Conservation (phyloP, 1,284 basidiomycete species). For the Lignosus rhinocerotis region DNA sequence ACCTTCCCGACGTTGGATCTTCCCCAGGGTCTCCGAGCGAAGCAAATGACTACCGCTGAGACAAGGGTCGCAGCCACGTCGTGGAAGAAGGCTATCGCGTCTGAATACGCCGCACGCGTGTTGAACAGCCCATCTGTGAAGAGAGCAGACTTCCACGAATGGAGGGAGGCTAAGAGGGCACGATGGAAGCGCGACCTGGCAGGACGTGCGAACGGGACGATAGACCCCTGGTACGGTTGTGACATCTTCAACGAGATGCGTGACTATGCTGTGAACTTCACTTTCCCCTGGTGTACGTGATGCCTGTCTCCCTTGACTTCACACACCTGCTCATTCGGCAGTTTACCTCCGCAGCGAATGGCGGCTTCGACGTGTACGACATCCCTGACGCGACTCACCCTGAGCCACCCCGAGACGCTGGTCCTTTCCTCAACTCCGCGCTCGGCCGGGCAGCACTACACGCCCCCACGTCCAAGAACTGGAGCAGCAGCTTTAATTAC, state of each 20-base stretch:
- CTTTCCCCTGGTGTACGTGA: constrained; percentile 64
- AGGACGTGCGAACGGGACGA: constrained; percentile 28
- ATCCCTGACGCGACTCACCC: constrained; percentile 56
- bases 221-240: constrained; percentile 37
- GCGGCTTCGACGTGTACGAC: constrained; percentile 42
- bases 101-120: constrained; percentile 3
- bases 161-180: neutral
- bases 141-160: constrained; percentile 1
- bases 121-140: neutral
- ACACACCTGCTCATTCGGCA: neutral
- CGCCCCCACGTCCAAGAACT: constrained; percentile 61
- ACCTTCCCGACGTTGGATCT: constrained; percentile 43
- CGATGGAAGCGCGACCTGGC: constrained; percentile 28
- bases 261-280: constrained; percentile 37
- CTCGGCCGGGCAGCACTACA: constrained; percentile 55
- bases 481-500: constrained; percentile 47
- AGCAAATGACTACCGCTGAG: neutral
- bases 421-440: constrained; percentile 58
- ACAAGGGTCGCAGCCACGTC: neutral
- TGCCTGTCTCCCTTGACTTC: neutral
- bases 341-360: constrained; percentile 8
- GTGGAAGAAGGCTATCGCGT: constrained; percentile 6
- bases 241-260: constrained; percentile 33
- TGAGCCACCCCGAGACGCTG: constrained; percentile 44
- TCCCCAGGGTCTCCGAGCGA: neutral